These are phyloP conservation scores for Aspergillus spinulosporus DNA, from an alignment of 2,329 filamentous ascomycete species.

Conservation along the genomic window DNA sequence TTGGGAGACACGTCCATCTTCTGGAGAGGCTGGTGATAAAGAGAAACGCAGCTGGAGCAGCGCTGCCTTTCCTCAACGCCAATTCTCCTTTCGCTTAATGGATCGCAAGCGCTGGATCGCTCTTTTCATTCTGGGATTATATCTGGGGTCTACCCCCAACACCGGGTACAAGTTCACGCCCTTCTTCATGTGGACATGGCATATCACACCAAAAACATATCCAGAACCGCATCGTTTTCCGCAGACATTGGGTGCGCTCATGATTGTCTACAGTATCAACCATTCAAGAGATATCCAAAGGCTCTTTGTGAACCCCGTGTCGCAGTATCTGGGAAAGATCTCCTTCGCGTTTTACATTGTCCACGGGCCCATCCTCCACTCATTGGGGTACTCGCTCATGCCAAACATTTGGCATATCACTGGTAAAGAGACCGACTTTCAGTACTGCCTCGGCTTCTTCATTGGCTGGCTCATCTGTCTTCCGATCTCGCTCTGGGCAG, in stretches of 20 bases:
- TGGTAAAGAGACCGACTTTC: slow-evolving; percentile 41
- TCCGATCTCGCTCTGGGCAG: slow-evolving; percentile 52
- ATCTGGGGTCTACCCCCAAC: slow-evolving; percentile 46
- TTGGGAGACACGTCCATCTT: slow-evolving; percentile 30
- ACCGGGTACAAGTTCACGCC: slow-evolving; percentile 43
- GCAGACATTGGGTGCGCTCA: slow-evolving; percentile 44
- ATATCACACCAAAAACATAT: slow-evolving; percentile 42
- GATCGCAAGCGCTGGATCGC: slow-evolving; percentile 38
- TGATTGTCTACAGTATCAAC: slow-evolving; percentile 47
- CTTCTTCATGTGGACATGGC: slow-evolving; percentile 43
- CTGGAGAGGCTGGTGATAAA: slow-evolving; percentile 27
- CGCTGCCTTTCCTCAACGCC: background rate
- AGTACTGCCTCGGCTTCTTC: slow-evolving; percentile 43
- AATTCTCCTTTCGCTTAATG: slow-evolving; percentile 23
- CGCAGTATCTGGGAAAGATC: slow-evolving; percentile 50
- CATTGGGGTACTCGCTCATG: slow-evolving; percentile 47
- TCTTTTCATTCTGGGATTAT: slow-evolving; percentile 44
- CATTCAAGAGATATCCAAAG: slow-evolving; percentile 43
- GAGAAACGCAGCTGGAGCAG: slow-evolving; percentile 20
- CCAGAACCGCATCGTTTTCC: slow-evolving; percentile 47
- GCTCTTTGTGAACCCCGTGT: slow-evolving; percentile 43
- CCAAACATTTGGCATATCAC: slow-evolving; percentile 42
- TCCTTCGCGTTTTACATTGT: slow-evolving; percentile 52
- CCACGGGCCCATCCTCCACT: slow-evolving; percentile 48
- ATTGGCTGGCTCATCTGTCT: slow-evolving; percentile 44